phyloP scores from a whole-genome alignment of 768 basidiomycete species.

The Arthromyces matolae region DNA sequence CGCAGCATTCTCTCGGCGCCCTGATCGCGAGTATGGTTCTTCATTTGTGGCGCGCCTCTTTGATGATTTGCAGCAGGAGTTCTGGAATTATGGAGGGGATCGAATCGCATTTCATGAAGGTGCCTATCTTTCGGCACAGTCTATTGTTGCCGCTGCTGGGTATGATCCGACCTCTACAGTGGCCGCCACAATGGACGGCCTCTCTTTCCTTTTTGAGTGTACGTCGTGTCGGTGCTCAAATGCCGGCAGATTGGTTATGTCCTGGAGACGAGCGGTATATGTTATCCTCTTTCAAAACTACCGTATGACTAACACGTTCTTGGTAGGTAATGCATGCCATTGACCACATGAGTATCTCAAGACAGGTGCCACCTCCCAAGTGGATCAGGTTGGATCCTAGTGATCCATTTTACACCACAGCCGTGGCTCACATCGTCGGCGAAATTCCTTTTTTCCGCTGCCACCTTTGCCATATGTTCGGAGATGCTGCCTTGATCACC shows the following conservation, averaged over 20 bases:
- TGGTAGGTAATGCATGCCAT: constrained; percentile 15
- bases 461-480: constrained; percentile 15
- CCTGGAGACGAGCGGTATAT: constrained; percentile 21
- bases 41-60: constrained; percentile 16
- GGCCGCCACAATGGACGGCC: constrained; percentile 21
- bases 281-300: constrained; percentile 39
- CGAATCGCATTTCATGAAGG: constrained; percentile 17
- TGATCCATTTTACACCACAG: constrained; percentile 13
- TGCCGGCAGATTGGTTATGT: constrained; percentile 19
- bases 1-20: constrained; percentile 11
- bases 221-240: constrained; percentile 13
- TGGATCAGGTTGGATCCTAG: constrained; percentile 9
- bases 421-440: constrained; percentile 11
- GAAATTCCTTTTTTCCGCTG: constrained; percentile 16
- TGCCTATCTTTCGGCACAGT: constrained; percentile 15
- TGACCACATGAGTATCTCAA: constrained; percentile 10
- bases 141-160: constrained; percentile 18
- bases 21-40: constrained; percentile 9
- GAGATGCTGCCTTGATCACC: constrained; percentile 12
- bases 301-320: constrained; percentile 3
- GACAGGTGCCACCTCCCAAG: constrained; percentile 5
- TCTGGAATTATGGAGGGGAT: constrained; percentile 19
- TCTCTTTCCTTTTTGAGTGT: constrained; percentile 25
- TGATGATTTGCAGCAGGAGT: constrained; percentile 20
- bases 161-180: constrained; percentile 22